These are phyloP conservation scores for Ottelia alismoides DNA, from an alignment of 106 monocot species.

Conservation along the genomic window DNA sequence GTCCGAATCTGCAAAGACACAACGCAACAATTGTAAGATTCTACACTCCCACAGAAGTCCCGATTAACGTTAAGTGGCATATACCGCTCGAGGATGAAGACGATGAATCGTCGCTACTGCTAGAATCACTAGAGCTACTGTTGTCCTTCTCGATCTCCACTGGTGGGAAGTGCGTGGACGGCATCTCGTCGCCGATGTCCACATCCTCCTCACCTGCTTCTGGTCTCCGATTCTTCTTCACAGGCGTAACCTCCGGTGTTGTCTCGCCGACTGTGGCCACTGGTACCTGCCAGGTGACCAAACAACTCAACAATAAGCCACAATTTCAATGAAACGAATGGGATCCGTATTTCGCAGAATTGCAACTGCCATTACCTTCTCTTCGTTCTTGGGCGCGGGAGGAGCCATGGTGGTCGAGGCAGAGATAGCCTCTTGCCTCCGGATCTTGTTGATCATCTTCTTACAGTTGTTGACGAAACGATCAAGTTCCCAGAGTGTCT, in stretches of 20 bases:
- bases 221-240: slow-evolving; percentile 17
- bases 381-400: neutral
- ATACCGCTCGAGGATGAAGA: slow-evolving; percentile 45
- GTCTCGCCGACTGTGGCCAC: neutral
- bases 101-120: slow-evolving; percentile 43
- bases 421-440: slow-evolving; percentile 27
- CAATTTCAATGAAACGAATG: too few species aligned
- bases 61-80: too few species aligned
- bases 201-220: slow-evolving; percentile 67
- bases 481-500: slow-evolving; percentile 91
- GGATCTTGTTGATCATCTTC: slow-evolving; percentile 57
- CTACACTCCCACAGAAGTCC: too few species aligned
- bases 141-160: slow-evolving; percentile 76
- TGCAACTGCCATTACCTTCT: slow-evolving; percentile 15
- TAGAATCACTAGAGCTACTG: slow-evolving; percentile 45
- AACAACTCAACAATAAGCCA: too few species aligned
- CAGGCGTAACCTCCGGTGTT: slow-evolving; percentile 7
- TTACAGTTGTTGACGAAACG: slow-evolving; percentile 57
- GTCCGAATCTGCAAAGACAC: slow-evolving; percentile 41
- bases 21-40: too few species aligned
- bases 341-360: too few species aligned
- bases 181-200: slow-evolving; percentile 91
- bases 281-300: slow-evolving; percentile 1
- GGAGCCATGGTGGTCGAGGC: slow-evolving; percentile 1
- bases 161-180: slow-evolving; percentile 43